Evolutionary conservation across 2,329 filamentous ascomycete genomes (phyloP).

Genomic region (Ophiostoma fasciatum): DNA sequence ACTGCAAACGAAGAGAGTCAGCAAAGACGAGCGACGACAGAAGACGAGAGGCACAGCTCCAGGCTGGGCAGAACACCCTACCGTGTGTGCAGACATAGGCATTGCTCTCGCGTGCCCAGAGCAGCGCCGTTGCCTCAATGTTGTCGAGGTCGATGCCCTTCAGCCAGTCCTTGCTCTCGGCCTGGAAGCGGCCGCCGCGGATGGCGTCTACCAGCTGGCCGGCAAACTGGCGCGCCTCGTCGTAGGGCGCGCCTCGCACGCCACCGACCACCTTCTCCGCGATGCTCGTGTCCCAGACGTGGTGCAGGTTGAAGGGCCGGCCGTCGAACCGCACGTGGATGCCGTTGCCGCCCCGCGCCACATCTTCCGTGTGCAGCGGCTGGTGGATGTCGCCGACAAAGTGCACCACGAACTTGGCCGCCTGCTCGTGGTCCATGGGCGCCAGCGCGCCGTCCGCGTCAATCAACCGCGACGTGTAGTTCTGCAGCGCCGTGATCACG

Average conservation of each 20-base stretch:
- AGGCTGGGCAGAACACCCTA: too few relatives aligned
- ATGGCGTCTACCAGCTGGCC: slow-evolving; percentile 40
- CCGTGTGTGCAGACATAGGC: slow-evolving; percentile 45
- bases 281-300: slow-evolving; percentile 60
- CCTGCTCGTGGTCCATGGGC: slow-evolving; percentile 35
- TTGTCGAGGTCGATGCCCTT: slow-evolving; percentile 38
- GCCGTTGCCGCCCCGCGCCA: slow-evolving; percentile 50
- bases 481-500: slow-evolving; percentile 43
- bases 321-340: slow-evolving; percentile 49
- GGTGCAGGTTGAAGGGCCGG: slow-evolving; percentile 47
- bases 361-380: slow-evolving; percentile 50
- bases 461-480: slow-evolving; percentile 42
- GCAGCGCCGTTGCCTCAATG: slow-evolving; percentile 38
- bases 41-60: too few relatives aligned
- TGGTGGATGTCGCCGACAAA: slow-evolving; percentile 59
- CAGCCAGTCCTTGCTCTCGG: slow-evolving; percentile 38
- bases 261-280: slow-evolving; percentile 48
- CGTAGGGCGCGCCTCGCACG: slow-evolving; percentile 33
- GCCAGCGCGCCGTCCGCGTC: slow-evolving; percentile 25
- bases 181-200: slow-evolving; percentile 36
- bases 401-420: slow-evolving; percentile 52
- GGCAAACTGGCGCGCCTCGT: slow-evolving; percentile 40
- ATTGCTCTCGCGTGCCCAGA: slow-evolving; percentile 51
- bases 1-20: slow-evolving; percentile 24
- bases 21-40: not conserved